phyloP scores from a whole-genome alignment of 768 basidiomycete genomes.

The Boletus vermiculosoides region DNA sequence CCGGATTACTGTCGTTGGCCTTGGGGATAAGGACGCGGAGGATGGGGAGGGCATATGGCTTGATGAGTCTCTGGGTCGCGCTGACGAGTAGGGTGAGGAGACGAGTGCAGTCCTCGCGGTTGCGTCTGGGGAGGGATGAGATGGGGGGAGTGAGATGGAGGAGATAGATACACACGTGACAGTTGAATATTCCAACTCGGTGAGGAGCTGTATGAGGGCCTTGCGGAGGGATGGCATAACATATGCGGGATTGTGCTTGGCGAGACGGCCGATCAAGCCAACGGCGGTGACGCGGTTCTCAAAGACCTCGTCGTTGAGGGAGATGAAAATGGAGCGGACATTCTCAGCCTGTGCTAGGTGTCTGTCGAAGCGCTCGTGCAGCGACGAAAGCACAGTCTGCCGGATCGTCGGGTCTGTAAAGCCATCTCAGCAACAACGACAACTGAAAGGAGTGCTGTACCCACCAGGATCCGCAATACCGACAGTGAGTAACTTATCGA shows the following conservation, averaged over 20 bases:
- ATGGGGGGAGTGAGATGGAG: neutral
- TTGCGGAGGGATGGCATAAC: slow-evolving; percentile 98
- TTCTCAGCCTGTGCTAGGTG: slow-evolving; percentile 98
- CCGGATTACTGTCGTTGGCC: slow-evolving; percentile 79
- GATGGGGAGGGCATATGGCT: slow-evolving; percentile 93
- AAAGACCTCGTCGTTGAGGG: slow-evolving; percentile 95
- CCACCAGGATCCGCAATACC: slow-evolving; percentile 94
- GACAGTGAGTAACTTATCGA: slow-evolving; percentile 92
- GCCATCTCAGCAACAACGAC: slow-evolving; percentile 6
- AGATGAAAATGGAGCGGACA: slow-evolving; percentile 95
- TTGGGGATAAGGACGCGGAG: slow-evolving; percentile 89
- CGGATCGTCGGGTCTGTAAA: slow-evolving; percentile 69
- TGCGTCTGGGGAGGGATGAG: slow-evolving; percentile 51
- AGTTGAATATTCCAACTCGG: slow-evolving; percentile 95
- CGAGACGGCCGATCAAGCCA: slow-evolving; percentile 85
- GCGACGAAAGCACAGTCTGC: slow-evolving; percentile 76
- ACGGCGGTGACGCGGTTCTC: slow-evolving; percentile 93
- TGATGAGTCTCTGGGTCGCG: slow-evolving; percentile 91
- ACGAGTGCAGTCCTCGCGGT: slow-evolving; percentile 88
- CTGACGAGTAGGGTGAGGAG: slow-evolving; percentile 86
- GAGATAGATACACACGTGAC: slow-evolving; percentile 58
- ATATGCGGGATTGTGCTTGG: slow-evolving; percentile 95
- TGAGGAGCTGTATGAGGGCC: slow-evolving; percentile 91
- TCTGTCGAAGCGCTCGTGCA: slow-evolving; percentile 94
- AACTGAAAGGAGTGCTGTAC: neutral